Evolutionary conservation across 192 early-diverging fungal species (phyloP).

Genomic region (Entomortierella lignicola): DNA sequence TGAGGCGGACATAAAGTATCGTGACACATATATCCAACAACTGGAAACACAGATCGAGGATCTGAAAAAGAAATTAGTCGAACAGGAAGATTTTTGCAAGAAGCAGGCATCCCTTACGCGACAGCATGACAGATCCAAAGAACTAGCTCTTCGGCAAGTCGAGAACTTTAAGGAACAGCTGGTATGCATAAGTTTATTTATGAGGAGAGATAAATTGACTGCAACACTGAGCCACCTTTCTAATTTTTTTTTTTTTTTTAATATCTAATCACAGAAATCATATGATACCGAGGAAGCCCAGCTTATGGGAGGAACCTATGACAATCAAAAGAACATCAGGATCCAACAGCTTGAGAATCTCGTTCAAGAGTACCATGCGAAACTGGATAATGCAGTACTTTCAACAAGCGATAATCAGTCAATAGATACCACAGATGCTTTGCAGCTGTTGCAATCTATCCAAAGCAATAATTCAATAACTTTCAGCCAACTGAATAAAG

Average conservation of each 20-base stretch:
- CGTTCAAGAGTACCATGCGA: slow-evolving; percentile 66
- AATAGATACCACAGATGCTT: neutral
- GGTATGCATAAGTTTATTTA: slow-evolving; percentile 34
- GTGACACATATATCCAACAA: slow-evolving; percentile 47
- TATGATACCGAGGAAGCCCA: slow-evolving; percentile 65
- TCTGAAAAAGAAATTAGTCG: slow-evolving; percentile 56
- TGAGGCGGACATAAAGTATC: slow-evolving; percentile 40
- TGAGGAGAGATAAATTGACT: no score
- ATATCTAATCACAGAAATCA: no score
- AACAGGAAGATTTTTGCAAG: slow-evolving; percentile 56
- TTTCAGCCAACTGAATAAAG: slow-evolving; percentile 20
- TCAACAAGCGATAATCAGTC: neutral
- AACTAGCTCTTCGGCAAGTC: slow-evolving; percentile 69
- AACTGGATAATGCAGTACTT: slow-evolving; percentile 24
- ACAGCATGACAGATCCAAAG: slow-evolving; percentile 59
- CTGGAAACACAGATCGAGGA: slow-evolving; percentile 55
- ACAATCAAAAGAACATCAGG: slow-evolving; percentile 66
- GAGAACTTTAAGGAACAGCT: slow-evolving; percentile 75
- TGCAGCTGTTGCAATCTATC: slow-evolving; percentile 17
- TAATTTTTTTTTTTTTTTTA: neutral
- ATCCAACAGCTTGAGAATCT: slow-evolving; percentile 72
- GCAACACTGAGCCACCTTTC: neutral
- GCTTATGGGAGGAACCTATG: slow-evolving; percentile 65
- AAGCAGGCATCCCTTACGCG: slow-evolving; percentile 46
- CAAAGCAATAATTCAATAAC: neutral